Percentiles rank a stretch among this genome's conserved stretches.
phyloP scores from a whole-genome alignment of 2,329 filamentous ascomycete species.

The Ceratocystis papillata region DNA sequence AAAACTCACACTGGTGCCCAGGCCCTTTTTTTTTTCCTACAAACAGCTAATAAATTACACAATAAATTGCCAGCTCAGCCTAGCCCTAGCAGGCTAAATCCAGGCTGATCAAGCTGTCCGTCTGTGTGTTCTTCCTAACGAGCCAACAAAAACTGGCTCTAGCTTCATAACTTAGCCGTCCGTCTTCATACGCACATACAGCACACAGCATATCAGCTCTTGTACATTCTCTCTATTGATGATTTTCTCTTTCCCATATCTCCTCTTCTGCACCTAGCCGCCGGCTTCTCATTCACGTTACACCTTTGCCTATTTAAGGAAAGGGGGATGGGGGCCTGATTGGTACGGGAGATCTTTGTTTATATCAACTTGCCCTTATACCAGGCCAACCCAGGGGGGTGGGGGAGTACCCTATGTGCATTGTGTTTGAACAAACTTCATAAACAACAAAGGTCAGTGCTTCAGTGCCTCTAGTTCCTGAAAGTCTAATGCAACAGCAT shows the following conservation, averaged over 20 bases:
- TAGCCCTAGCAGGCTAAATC: no score
- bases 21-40: not conserved
- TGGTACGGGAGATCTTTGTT: not conserved
- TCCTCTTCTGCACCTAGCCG: not conserved
- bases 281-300: not conserved
- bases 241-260: no score
- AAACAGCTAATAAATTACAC: not conserved
- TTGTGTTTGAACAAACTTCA: not conserved
- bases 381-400: not conserved
- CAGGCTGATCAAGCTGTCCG: not conserved
- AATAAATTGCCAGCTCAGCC: not conserved
- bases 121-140: not conserved
- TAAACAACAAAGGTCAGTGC: slow-evolving; percentile 11
- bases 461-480: not conserved
- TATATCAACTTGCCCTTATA: not conserved
- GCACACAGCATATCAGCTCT: not conserved
- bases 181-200: not conserved
- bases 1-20: not conserved
- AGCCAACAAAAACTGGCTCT: slow-evolving; percentile 5
- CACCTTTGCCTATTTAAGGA: not conserved
- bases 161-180: not conserved
- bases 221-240: not conserved
- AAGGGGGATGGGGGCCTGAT: not conserved
- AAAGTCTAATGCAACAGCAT: slow-evolving; percentile 5
- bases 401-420: not conserved